These are phyloP conservation scores for Mycena vulgaris DNA, from an alignment of 768 basidiomycete species.

Conservation along the genomic window DNA sequence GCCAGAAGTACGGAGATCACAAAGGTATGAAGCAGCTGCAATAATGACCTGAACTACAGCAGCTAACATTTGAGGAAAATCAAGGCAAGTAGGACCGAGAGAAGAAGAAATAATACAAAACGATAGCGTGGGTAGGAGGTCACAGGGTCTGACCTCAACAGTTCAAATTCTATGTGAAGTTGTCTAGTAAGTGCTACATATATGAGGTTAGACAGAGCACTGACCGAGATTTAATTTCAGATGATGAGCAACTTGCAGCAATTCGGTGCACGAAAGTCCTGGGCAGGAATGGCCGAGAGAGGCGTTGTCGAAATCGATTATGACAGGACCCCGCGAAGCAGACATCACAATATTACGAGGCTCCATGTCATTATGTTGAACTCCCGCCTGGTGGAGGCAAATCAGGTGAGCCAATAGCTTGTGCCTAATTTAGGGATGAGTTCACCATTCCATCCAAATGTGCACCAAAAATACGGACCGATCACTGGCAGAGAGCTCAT, in stretches of 20 bases:
- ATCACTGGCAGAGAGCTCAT: background rate
- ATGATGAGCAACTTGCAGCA: background rate
- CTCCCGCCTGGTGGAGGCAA: background rate
- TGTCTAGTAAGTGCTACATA: no score
- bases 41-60: no score
- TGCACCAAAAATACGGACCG: background rate
- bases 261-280: background rate
- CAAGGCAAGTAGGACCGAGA: no score
- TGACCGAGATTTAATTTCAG: conserved; percentile 1
- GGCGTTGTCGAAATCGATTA: conserved; percentile 12
- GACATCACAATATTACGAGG: conserved; percentile 1
- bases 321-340: background rate
- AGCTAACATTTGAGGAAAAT: no score
- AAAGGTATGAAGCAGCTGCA: no score
- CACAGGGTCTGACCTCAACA: no score
- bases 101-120: no score
- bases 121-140: no score
- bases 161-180: no score
- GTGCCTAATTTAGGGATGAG: background rate
- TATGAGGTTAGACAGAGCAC: no score
- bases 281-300: background rate
- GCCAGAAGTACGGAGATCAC: no score
- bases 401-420: background rate
- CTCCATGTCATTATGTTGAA: conserved; percentile 9
- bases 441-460: background rate